phyloP scores from a whole-genome alignment of 2,329 filamentous ascomycete genomes.

The Zasmidium cellare region DNA sequence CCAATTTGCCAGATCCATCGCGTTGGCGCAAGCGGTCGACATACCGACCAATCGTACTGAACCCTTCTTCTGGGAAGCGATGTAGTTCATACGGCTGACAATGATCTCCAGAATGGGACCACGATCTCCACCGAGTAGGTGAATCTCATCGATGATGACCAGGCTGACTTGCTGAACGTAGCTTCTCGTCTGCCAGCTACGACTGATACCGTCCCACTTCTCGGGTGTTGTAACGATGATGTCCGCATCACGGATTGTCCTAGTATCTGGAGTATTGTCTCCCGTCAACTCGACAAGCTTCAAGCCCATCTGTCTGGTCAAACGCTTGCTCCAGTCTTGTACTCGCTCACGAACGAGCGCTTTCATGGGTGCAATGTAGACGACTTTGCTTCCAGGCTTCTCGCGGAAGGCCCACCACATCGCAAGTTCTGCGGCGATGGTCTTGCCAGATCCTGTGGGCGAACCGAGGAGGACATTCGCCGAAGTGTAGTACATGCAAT shows the following conservation, averaged over 20 bases:
- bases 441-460: conserved; percentile 96
- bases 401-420: conserved; percentile 99
- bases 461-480: conserved; percentile 93
- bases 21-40: conserved; percentile 98
- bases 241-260: conserved; percentile 92
- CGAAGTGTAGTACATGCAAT: conserved; percentile 88
- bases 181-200: conserved; percentile 96
- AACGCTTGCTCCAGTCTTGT: conserved; percentile 84
- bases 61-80: conserved; percentile 87
- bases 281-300: conserved; percentile 94
- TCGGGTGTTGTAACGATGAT: conserved; percentile 99
- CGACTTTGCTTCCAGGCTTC: conserved; percentile 91
- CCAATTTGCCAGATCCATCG: conserved; percentile 92
- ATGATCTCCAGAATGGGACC: conserved; percentile 99
- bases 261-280: conserved; percentile 96
- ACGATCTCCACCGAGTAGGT: conserved; percentile 92
- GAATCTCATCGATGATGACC: conserved; percentile 98
- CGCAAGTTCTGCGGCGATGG: conserved; percentile 88
- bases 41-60: conserved; percentile 92
- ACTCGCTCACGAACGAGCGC: conserved; percentile 94
- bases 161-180: conserved; percentile 94
- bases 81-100: conserved; percentile 93
- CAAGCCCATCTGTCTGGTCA: conserved; percentile 79
- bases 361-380: conserved; percentile 99
- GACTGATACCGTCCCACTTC: conserved; percentile 99